Base-by-base conservation (phyloP, 192 early-diverging fungal species). In the Podila minutissima region DNA sequence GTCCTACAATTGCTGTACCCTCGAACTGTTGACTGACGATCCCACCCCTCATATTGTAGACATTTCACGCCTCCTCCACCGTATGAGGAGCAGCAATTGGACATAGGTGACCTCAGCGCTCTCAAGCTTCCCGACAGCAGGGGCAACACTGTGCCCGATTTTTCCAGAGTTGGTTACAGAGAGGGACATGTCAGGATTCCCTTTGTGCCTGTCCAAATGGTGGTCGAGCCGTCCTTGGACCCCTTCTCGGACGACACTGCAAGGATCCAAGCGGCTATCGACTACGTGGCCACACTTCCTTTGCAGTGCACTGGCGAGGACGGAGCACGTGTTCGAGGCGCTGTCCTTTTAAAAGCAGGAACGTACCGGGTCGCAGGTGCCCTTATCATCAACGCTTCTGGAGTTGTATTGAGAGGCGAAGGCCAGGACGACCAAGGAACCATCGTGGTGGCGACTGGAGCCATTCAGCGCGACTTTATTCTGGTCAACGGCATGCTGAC, bases 401-500 rank as follows among this genome's bases (percentile, higher is more conserved):
- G 77, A 12, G 67, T 73, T 12, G 65, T 81, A 0, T n/a, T 81
- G 29, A 57, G 77, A 59, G 77, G 77, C 7, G 77, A 81, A 33
- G 77, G 77, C n/a, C 71, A 81, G 31, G 71, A 69, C 50, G 62
- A 69, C 1, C 9, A 60, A 17, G 77, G 77, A 29, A 81, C 77
- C 9, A 59, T 66, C 4, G 62, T 81, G 22, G 37, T 81, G 3
- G 77, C 77, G 2, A 81, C 77, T 10, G 77, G 77, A 37, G 68
- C 72, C 22, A 81, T 81, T 31, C 77, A 81, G 22, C 66, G 77
- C 4, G 77, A 81, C 48, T 81, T 81, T 33, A 73, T 81, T 29
- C 50, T 81, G 4, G 77, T 81, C 37, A 73, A 81, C 32, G 71
- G 77, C 5, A 81, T 81, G 71, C 67, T 81, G 1, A 28, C 55